Evolutionary conservation across 352 stramenopile species (phyloP).

Genomic region (Phytophthora quininea): DNA sequence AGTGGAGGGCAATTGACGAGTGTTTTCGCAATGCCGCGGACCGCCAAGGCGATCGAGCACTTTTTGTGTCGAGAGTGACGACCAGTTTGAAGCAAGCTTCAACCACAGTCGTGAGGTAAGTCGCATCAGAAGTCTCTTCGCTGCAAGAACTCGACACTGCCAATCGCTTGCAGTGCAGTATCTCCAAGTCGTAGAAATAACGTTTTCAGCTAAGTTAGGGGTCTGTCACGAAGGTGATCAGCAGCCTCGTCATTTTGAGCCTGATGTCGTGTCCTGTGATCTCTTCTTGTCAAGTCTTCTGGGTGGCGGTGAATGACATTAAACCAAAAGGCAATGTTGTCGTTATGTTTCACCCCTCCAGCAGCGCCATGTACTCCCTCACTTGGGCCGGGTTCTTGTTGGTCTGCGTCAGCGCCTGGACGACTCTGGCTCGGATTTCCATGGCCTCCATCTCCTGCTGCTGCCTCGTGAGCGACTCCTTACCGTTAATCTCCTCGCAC

Average conservation of each 20-base stretch:
- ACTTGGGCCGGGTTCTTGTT: constrained; percentile 8
- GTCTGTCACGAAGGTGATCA: too few relatives aligned
- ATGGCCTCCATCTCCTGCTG: constrained; percentile 29
- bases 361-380: constrained; percentile 24
- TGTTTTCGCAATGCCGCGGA: not conserved
- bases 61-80: not conserved
- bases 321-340: too few relatives aligned
- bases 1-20: not conserved
- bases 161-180: not conserved
- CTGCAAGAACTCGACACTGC: not conserved
- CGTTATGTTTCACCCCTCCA: constrained; percentile 17
- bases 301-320: too few relatives aligned
- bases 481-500: constrained; percentile 30
- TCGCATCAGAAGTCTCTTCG: not conserved
- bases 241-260: too few relatives aligned
- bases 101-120: not conserved
- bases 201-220: too few relatives aligned
- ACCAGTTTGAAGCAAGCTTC: not conserved
- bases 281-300: not conserved
- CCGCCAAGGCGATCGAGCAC: not conserved
- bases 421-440: constrained; percentile 22
- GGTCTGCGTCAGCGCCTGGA: constrained; percentile 25
- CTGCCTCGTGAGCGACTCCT: constrained; percentile 26
- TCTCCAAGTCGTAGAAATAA: too few relatives aligned
- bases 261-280: too few relatives aligned